A percentile compares a stretch with the other conserved stretches of the same genome.
phyloP scores from a whole-genome alignment of 441 rosid species.

The Populus tomentosa region DNA sequence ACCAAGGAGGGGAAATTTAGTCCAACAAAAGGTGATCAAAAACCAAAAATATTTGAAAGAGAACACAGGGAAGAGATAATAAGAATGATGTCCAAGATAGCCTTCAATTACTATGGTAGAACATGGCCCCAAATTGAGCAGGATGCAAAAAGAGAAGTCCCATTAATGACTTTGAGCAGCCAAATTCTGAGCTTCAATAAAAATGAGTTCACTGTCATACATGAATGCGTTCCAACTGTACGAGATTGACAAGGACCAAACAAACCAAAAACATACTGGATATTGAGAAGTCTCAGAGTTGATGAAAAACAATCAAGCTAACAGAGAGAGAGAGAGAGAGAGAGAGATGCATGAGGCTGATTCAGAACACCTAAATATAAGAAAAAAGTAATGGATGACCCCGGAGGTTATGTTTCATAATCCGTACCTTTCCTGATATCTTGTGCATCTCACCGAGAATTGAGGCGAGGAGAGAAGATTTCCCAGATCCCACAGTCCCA shows the following conservation, averaged over 20 bases:
- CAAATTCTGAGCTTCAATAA: background rate
- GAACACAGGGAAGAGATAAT: background rate
- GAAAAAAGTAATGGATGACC: background rate
- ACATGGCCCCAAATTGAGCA: background rate
- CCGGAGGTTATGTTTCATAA: conserved; percentile 1
- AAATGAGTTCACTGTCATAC: background rate
- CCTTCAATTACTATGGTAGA: background rate
- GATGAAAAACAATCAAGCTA: background rate
- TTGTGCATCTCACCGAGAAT: conserved; percentile 96
- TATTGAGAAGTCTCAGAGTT: background rate
- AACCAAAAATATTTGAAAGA: background rate
- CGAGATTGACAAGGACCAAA: background rate
- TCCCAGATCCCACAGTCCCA: conserved; percentile 90
- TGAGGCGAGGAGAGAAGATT: conserved; percentile 77
- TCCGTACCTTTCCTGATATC: conserved; percentile 60
- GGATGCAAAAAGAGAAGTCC: background rate
- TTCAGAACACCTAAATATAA: conserved; percentile 29
- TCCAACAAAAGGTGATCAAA: background rate
- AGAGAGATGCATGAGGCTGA: conserved; percentile 6
- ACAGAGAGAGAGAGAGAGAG: no score
- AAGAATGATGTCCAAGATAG: background rate
- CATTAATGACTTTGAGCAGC: background rate
- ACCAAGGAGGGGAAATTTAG: background rate
- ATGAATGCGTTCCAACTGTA: background rate
- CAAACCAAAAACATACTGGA: background rate